Conservation (phyloP, 495 filamentous ascomycete genomes). For the Neurospora tetrasperma region DNA sequence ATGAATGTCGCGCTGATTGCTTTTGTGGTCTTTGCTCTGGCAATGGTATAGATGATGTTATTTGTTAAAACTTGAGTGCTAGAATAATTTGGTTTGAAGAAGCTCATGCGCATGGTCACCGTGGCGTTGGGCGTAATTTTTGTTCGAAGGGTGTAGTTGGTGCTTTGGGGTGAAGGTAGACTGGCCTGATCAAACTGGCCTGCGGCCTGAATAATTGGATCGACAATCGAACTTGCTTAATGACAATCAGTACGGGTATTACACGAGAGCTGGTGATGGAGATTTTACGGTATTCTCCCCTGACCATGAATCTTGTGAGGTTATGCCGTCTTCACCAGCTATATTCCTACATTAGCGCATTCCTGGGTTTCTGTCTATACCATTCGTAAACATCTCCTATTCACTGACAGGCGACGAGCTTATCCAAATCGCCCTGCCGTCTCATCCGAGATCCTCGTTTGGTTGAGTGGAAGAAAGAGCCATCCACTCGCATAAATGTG, state of each 20-base stretch:
- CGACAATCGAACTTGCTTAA: neutral
- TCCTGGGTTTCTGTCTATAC: neutral
- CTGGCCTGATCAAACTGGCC: no score
- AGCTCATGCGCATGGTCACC: neutral
- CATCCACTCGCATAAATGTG: neutral
- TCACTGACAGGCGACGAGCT: neutral
- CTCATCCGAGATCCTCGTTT: neutral
- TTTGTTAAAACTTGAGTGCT: neutral
- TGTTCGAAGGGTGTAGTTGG: neutral
- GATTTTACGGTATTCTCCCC: neutral
- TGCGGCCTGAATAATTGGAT: neutral
- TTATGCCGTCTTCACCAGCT: neutral
- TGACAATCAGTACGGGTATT: neutral
- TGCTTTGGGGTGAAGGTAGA: no score
- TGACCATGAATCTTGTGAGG: neutral
- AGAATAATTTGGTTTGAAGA: neutral
- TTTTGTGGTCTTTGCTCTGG: constrained; percentile 20
- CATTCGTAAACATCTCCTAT: neutral
- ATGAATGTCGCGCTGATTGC: constrained; percentile 21
- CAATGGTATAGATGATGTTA: constrained; percentile 12
- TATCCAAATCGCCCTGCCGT: neutral
- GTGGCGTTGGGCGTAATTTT: neutral
- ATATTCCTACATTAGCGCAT: neutral
- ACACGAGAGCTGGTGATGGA: neutral
- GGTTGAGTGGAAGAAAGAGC: neutral